Conservation (phyloP, 257 asterid species). For the Asclepias syriaca region DNA sequence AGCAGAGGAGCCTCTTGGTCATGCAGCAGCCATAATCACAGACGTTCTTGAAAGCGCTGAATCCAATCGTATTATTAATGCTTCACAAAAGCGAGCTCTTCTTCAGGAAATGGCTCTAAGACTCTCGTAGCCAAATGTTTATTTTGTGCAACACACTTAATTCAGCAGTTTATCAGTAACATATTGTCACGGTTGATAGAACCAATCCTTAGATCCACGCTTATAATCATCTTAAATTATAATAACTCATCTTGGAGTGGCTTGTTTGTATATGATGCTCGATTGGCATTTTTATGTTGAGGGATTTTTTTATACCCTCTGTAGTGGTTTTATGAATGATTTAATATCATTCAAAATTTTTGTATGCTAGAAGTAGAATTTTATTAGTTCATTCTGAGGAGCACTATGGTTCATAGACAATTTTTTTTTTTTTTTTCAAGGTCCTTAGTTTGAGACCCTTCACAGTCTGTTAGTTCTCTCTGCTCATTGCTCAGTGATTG, state of each 20-base stretch:
- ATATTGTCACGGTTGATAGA: neutral
- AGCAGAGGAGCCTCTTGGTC: slow-evolving; percentile 96
- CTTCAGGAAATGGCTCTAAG: slow-evolving; percentile 95
- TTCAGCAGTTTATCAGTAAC: neutral
- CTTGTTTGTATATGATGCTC: neutral
- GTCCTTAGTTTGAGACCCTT: neutral
- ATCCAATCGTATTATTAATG: slow-evolving; percentile 62
- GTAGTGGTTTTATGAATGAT: neutral
- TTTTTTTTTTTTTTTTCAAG: neutral
- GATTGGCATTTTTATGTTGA: neutral
- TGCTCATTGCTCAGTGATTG: neutral
- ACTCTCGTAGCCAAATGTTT: slow-evolving; percentile 45
- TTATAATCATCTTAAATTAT: neutral
- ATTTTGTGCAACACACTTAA: neutral
- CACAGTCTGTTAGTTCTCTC: neutral
- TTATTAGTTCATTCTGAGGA: neutral
- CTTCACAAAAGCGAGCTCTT: slow-evolving; percentile 81
- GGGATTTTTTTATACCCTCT: neutral
- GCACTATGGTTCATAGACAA: neutral
- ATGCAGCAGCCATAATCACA: slow-evolving; percentile 86
- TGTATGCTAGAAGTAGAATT: neutral
- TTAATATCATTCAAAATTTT: neutral
- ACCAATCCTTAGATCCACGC: neutral
- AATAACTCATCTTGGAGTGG: neutral
- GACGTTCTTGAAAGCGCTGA: slow-evolving; percentile 95